Conservation (phyloP, 108 stramenopile species). For the Skeletonema menzelii region DNA sequence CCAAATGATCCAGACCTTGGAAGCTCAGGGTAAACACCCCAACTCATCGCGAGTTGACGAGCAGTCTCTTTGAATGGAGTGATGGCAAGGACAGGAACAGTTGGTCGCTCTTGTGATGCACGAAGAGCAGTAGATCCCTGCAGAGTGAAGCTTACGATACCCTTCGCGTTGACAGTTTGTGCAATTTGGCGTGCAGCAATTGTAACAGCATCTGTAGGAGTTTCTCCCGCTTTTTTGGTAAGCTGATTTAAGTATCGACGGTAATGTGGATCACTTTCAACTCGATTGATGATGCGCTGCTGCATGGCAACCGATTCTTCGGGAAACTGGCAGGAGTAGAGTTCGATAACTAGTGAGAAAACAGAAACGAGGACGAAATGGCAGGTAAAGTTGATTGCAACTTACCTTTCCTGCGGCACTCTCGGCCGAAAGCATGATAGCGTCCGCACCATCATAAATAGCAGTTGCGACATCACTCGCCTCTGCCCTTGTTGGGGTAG, state of each 20-base stretch:
- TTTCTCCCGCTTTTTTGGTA: constrained; percentile 52
- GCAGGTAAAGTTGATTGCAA: not conserved
- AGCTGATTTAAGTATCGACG: constrained; percentile 47
- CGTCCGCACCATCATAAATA: constrained; percentile 88
- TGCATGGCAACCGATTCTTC: constrained; percentile 89
- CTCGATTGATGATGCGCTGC: constrained; percentile 83
- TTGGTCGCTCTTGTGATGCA: constrained; percentile 96
- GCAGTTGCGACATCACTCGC: constrained; percentile 87
- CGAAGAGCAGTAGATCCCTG: constrained; percentile 92
- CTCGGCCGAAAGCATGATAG: constrained; percentile 87
- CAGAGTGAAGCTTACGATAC: constrained; percentile 90
- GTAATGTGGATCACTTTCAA: constrained; percentile 86
- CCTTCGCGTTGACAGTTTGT: constrained; percentile 80
- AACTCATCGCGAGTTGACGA: constrained; percentile 84
- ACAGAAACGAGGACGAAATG: no score
- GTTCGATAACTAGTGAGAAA: constrained; percentile 18
- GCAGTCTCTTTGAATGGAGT: constrained; percentile 86
- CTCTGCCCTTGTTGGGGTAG: constrained; percentile 90
- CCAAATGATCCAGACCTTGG: constrained; percentile 63
- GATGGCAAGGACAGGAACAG: constrained; percentile 91
- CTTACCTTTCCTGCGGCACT: constrained; percentile 64
- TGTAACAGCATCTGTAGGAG: constrained; percentile 92
- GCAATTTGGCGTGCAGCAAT: constrained; percentile 78
- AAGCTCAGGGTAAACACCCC: constrained; percentile 91
- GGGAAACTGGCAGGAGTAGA: constrained; percentile 72